Evolutionary conservation across 176 grass and related monocot genomes (phyloP).

Genomic region (Oryza australiensis): DNA sequence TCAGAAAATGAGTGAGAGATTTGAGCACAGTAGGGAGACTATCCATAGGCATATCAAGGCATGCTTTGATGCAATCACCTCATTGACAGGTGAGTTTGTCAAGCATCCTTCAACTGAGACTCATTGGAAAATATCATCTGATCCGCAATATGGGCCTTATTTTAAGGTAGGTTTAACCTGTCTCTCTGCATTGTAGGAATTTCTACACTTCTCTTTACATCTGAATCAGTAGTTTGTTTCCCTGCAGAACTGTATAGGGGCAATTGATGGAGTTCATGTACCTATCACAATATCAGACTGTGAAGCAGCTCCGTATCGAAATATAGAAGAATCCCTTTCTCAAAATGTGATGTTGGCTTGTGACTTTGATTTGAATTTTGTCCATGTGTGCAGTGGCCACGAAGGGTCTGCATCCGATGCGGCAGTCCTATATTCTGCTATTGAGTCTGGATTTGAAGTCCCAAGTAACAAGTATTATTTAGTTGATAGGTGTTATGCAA

Average conservation of each 20-base stretch:
- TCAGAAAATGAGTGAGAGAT: constrained; percentile 41
- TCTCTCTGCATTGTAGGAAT: neutral
- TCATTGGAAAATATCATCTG: constrained; percentile 45
- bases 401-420: constrained; percentile 43
- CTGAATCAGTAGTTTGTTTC: neutral
- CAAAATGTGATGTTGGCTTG: constrained; percentile 53
- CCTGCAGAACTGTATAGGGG: constrained; percentile 49
- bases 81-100: constrained; percentile 36
- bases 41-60: constrained; percentile 57
- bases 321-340: constrained; percentile 43
- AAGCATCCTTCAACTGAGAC: constrained; percentile 29
- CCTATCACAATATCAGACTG: constrained; percentile 43
- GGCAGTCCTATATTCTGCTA: constrained; percentile 37
- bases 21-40: constrained; percentile 51
- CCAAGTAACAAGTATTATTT: constrained; percentile 47
- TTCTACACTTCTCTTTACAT: constrained; percentile 23
- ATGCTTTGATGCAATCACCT: constrained; percentile 43
- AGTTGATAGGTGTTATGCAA: constrained; percentile 45
- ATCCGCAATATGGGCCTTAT: constrained; percentile 38
- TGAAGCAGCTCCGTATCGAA: constrained; percentile 46
- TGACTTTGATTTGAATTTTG: constrained; percentile 54
- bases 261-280: constrained; percentile 41
- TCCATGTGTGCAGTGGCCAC: constrained; percentile 27
- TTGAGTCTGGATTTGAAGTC: constrained; percentile 46
- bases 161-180: constrained; percentile 40